Conservation (phyloP, 2,329 filamentous ascomycete species). For the Microdochium bolleyi region DNA sequence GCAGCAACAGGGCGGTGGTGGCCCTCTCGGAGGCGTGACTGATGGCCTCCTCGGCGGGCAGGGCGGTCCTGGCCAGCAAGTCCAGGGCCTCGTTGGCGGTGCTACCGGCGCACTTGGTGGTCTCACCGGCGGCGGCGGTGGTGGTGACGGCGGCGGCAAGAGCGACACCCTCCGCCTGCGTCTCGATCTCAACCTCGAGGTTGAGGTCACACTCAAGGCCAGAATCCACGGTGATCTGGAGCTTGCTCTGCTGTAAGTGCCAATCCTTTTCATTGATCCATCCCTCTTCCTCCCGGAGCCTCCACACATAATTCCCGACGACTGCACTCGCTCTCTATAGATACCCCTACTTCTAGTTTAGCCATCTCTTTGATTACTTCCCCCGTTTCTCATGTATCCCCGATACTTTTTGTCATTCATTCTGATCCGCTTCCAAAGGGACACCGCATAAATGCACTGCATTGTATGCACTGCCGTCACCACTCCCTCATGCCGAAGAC, state of each 20-base stretch:
- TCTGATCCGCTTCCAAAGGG: not conserved
- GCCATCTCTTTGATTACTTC: not conserved
- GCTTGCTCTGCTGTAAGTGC: constrained; percentile 50
- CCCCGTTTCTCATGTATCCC: not conserved
- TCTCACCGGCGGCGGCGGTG: not conserved
- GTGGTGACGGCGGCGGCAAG: constrained; percentile 28
- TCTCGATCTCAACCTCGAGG: constrained; percentile 68
- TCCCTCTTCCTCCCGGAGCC: not conserved
- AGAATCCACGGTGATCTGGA: constrained; percentile 75
- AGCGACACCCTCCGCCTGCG: constrained; percentile 59
- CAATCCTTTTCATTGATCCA: not conserved
- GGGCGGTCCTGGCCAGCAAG: constrained; percentile 10
- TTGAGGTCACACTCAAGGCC: constrained; percentile 75
- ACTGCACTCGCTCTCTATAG: not conserved
- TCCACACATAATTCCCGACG: not conserved
- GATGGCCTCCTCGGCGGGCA: not conserved
- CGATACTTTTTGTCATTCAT: not conserved
- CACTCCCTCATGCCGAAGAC: not conserved
- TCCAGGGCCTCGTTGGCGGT: constrained; percentile 28
- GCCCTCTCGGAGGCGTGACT: constrained; percentile 60
- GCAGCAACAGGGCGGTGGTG: constrained; percentile 25
- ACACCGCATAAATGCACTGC: not conserved
- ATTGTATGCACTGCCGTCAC: not conserved
- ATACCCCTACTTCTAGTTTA: not conserved
- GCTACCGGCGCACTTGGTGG: not conserved